These are phyloP conservation scores for Chlamydomonas applanata DNA, from an alignment of 139 green algal genomes.

Conservation along the genomic window DNA sequence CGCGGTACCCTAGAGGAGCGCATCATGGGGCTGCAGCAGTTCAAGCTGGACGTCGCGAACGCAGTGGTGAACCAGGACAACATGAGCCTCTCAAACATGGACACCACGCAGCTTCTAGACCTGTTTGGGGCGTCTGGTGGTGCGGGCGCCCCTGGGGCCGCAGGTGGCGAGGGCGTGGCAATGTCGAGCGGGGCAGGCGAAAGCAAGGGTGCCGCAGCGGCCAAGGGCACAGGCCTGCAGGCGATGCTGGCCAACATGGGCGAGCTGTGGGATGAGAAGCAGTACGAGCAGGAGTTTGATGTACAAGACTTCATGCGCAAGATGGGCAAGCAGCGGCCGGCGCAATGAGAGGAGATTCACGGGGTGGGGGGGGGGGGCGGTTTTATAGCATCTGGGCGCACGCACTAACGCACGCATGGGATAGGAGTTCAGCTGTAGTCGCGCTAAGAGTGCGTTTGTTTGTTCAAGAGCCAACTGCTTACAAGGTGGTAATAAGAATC, in stretches of 20 bases:
- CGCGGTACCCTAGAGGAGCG: constrained; percentile 70
- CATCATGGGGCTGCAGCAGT: constrained; percentile 91
- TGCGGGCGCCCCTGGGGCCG: neutral
- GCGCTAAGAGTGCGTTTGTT: too few species aligned
- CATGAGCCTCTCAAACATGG: constrained; percentile 63
- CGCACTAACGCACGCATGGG: too few species aligned
- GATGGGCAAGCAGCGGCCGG: constrained; percentile 21
- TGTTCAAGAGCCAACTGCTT: too few species aligned
- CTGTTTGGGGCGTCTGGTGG: constrained; percentile 38
- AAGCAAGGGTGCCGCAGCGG: constrained; percentile 34
- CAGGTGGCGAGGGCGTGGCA: neutral
- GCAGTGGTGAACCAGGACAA: constrained; percentile 82
- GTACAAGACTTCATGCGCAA: constrained; percentile 73
- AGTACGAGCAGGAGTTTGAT: constrained; percentile 88
- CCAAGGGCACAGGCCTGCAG: constrained; percentile 58
- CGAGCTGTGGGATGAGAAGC: constrained; percentile 83
- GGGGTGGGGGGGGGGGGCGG: too few species aligned
- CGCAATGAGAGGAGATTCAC: too few species aligned
- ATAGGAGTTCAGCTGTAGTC: too few species aligned
- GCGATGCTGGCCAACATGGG: constrained; percentile 72
- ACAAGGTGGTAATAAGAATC: too few species aligned
- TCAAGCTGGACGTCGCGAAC: constrained; percentile 92
- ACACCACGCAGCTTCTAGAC: constrained; percentile 72
- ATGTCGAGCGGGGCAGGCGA: neutral
- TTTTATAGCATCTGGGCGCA: too few species aligned